Evolutionary conservation across 306 rosid genomes (phyloP).

Genomic region (Lablab purpureus): DNA sequence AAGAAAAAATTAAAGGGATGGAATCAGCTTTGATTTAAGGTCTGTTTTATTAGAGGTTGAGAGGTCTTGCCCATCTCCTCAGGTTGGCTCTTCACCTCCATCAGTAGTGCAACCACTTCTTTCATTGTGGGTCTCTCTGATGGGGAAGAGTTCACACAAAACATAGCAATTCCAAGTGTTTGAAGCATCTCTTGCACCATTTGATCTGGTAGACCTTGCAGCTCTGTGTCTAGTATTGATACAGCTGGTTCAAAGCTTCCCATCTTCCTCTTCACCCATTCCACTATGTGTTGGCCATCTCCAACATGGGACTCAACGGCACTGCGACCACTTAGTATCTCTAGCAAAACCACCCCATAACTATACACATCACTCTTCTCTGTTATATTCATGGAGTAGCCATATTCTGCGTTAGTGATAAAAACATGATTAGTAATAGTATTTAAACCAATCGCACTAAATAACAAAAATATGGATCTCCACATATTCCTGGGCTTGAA

Average conservation of each 20-base stretch:
- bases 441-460: slow-evolving; percentile 5
- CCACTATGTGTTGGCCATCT: slow-evolving; percentile 94
- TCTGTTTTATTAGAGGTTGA: slow-evolving; percentile 91
- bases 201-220: slow-evolving; percentile 92
- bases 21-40: slow-evolving; percentile 69
- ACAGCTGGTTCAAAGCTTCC: slow-evolving; percentile 94
- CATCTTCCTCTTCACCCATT: slow-evolving; percentile 99
- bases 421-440: slow-evolving; percentile 45
- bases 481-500: slow-evolving; percentile 5
- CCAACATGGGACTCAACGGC: slow-evolving; percentile 81
- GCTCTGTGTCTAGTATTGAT: slow-evolving; percentile 83
- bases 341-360: slow-evolving; percentile 91
- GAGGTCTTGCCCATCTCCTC: slow-evolving; percentile 94
- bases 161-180: slow-evolving; percentile 98
- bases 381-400: slow-evolving; percentile 98
- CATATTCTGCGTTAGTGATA: slow-evolving; percentile 73
- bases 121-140: slow-evolving; percentile 92
- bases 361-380: slow-evolving; percentile 99
- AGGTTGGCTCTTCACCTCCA: slow-evolving; percentile 91
- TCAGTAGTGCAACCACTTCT: slow-evolving; percentile 90
- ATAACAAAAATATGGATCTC: slow-evolving; percentile 11
- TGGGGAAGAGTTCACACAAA: slow-evolving; percentile 92
- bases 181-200: slow-evolving; percentile 99
- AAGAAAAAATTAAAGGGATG: not conserved
- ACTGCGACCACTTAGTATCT: slow-evolving; percentile 87